phyloP scores from a whole-genome alignment of 2,329 filamentous ascomycete species.

The Ceratocystis eucalypticola region DNA sequence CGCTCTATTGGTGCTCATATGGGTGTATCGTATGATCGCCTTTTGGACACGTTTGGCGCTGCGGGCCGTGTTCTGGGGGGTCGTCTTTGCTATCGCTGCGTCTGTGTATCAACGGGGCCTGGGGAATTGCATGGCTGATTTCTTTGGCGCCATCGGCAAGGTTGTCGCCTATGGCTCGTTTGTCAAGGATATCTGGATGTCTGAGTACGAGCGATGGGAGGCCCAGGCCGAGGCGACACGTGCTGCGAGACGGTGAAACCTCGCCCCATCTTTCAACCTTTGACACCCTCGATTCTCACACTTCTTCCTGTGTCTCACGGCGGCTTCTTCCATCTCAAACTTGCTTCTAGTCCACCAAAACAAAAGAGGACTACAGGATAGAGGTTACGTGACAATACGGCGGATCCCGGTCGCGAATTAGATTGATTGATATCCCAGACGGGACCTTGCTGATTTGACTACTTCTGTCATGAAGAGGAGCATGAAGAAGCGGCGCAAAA shows the following conservation, averaged over 20 bases:
- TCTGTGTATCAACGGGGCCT: slow-evolving; percentile 53
- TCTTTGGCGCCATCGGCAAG: slow-evolving; percentile 31
- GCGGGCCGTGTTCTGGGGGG: slow-evolving; percentile 50
- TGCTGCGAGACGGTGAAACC: slow-evolving; percentile 19
- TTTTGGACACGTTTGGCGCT: slow-evolving; percentile 62
- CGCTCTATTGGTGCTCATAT: slow-evolving; percentile 26
- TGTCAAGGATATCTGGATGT: slow-evolving; percentile 41
- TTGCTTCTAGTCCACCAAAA: background rate
- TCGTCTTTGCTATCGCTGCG: slow-evolving; percentile 39
- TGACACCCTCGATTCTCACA: background rate
- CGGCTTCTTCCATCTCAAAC: background rate
- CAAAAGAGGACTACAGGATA: background rate
- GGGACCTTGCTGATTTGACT: too few relatives aligned
- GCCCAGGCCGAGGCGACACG: slow-evolving; percentile 29
- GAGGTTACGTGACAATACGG: background rate
- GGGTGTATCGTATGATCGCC: slow-evolving; percentile 57
- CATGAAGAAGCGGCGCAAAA: background rate
- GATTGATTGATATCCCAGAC: too few relatives aligned
- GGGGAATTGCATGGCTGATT: slow-evolving; percentile 49
- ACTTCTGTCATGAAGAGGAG: background rate
- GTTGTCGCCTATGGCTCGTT: slow-evolving; percentile 35
- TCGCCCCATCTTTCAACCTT: background rate
- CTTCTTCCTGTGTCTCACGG: background rate
- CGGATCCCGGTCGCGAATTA: too few relatives aligned
- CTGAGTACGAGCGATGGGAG: slow-evolving; percentile 46